A percentile compares a stretch with the other conserved stretches of the same genome.
Evolutionary conservation across 2,329 filamentous ascomycete species (phyloP).

Genomic region (Paecilomyces dactylethromorphus): DNA sequence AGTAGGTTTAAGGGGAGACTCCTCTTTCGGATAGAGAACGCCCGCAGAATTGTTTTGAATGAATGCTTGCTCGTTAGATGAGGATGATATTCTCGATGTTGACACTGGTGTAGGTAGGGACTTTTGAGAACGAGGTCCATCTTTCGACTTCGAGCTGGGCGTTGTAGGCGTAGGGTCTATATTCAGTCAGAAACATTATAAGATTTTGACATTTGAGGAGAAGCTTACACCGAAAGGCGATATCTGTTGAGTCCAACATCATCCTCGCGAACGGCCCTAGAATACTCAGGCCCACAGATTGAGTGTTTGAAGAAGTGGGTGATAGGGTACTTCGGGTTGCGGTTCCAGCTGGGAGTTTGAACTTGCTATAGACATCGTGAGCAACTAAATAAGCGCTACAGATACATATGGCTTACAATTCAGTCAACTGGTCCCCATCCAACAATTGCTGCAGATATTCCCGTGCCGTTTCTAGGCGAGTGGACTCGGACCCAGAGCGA

Average conservation of each 20-base stretch:
- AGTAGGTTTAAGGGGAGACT: conserved; percentile 29
- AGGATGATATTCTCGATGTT: conserved; percentile 10
- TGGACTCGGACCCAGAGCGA: conserved; percentile 51
- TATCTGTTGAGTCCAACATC: conserved; percentile 43
- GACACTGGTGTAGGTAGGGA: conserved; percentile 7
- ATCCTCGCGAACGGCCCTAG: conserved; percentile 50
- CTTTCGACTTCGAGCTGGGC: conserved; percentile 16
- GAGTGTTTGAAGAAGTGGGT: conserved; percentile 12
- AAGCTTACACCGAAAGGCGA: conserved; percentile 38
- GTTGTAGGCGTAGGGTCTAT: conserved; percentile 27
- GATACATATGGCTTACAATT: conserved; percentile 29
- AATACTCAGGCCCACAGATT: conserved; percentile 17
- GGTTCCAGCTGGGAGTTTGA: conserved; percentile 31
- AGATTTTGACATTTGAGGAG: background rate
- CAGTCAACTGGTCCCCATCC: conserved; percentile 55
- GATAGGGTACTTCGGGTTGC: conserved; percentile 10
- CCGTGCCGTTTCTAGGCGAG: conserved; percentile 63
- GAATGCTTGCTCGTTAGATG: conserved; percentile 16
- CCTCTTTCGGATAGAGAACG: conserved; percentile 28
- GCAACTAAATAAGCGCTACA: background rate
- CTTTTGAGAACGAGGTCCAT: conserved; percentile 11
- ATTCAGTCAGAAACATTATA: conserved; percentile 9
- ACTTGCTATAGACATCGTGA: conserved; percentile 28
- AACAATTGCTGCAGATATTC: conserved; percentile 70
- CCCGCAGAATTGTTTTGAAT: conserved; percentile 34